Percentiles rank a stretch among this genome's conserved stretches.
Evolutionary conservation across 805 yeast species (phyloP).

Genomic region (Lipomyces kockii): DNA sequence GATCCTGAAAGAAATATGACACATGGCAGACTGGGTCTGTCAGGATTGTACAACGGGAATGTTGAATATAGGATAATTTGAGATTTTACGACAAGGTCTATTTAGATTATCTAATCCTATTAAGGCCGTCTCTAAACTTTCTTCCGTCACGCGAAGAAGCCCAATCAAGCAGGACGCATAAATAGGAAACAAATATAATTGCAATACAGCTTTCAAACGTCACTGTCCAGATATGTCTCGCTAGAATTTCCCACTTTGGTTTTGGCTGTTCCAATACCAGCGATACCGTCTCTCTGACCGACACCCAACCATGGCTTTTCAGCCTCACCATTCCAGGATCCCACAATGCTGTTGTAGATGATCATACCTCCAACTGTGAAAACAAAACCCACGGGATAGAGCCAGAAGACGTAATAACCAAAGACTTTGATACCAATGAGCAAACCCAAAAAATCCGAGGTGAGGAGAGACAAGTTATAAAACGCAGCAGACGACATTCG

Average conservation of each 20-base stretch:
- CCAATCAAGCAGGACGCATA: not conserved
- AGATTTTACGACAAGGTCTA: too few relatives aligned
- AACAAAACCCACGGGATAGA: conserved; percentile 54
- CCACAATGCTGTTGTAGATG: conserved; percentile 48
- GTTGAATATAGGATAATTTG: not conserved
- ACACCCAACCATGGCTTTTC: conserved; percentile 52
- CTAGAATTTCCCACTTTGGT: not conserved
- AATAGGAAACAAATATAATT: not conserved
- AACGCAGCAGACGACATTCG: conserved; percentile 55
- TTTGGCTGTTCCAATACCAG: conserved; percentile 44
- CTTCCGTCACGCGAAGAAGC: not conserved
- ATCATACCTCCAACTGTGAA: conserved; percentile 50
- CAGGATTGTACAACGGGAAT: not conserved
- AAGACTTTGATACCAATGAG: conserved; percentile 52
- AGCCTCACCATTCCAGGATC: conserved; percentile 48
- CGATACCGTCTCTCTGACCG: conserved; percentile 44
- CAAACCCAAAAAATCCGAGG: conserved; percentile 54
- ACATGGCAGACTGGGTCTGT: not conserved
- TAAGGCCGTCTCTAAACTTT: not conserved
- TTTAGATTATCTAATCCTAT: too few relatives aligned
- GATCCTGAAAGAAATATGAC: not conserved
- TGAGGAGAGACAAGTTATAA: conserved; percentile 51
- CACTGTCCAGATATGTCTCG: not conserved
- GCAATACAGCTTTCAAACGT: not conserved
- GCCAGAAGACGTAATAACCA: conserved; percentile 53